phyloP scores from a whole-genome alignment of 345 rosid genomes.

The Draba incana region DNA sequence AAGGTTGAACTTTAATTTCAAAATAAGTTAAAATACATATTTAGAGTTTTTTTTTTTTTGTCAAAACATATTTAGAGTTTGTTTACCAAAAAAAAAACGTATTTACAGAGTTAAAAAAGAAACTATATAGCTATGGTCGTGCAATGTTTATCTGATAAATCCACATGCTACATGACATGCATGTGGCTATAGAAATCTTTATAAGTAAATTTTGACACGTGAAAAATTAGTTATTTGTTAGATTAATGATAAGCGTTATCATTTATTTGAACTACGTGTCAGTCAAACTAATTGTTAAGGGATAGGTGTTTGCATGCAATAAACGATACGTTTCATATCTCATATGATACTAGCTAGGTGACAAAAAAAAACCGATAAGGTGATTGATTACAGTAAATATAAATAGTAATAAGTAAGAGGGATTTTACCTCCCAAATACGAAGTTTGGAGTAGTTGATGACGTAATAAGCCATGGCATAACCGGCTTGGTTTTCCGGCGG shows the following conservation, averaged over 20 bases:
- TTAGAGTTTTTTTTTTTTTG: no score
- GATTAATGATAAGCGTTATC: neutral
- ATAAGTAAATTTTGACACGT: neutral
- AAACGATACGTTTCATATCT: neutral
- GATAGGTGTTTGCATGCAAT: slow-evolving; percentile 12
- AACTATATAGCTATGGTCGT: no score
- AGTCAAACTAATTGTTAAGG: neutral
- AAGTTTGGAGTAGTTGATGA: slow-evolving; percentile 77
- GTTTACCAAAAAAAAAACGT: no score
- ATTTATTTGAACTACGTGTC: neutral
- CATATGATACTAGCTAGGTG: neutral
- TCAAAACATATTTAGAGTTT: no score
- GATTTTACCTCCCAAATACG: slow-evolving; percentile 73
- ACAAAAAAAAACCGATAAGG: neutral
- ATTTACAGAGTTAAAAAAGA: no score
- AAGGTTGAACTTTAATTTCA: no score
- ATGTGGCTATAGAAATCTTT: neutral
- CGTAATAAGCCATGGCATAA: slow-evolving; percentile 73
- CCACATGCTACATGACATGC: slow-evolving; percentile 6
- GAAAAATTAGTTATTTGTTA: neutral
- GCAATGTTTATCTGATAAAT: neutral
- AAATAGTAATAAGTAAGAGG: neutral
- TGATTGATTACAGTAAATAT: neutral
- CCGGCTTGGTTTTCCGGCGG: slow-evolving; percentile 58
- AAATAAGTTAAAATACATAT: no score